A percentile compares a stretch with the other conserved stretches of the same genome.
These are phyloP conservation scores for Striga hermonthica DNA, from an alignment of 305 asterid genomes.

Conservation along the genomic window DNA sequence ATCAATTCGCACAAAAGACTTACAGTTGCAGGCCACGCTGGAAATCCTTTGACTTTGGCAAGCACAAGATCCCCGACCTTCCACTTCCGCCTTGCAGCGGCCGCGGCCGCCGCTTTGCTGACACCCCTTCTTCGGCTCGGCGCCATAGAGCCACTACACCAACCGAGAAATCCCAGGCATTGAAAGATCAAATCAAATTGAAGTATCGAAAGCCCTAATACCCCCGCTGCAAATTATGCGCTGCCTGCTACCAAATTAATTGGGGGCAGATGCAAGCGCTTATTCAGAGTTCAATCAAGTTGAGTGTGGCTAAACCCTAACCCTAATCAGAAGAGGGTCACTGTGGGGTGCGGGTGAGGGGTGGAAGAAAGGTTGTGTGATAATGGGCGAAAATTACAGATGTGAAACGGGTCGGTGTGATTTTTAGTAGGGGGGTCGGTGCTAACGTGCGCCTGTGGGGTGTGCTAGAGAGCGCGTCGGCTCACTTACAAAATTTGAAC, in stretches of 20 bases:
- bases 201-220: conserved; percentile 35
- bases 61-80: conserved; percentile 95
- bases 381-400: conserved; percentile 29
- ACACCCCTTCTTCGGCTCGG: conserved; percentile 76
- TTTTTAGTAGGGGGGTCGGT: conserved; percentile 27
- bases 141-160: conserved; percentile 55
- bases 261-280: not conserved
- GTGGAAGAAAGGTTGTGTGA: conserved; percentile 51
- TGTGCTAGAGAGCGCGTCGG: conserved; percentile 27
- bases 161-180: conserved; percentile 43
- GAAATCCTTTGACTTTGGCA: conserved; percentile 96
- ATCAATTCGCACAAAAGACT: conserved; percentile 14
- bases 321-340: conserved; percentile 34
- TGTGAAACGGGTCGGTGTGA: conserved; percentile 37
- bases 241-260: not conserved
- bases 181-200: conserved; percentile 38
- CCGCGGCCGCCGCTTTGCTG: conserved; percentile 64
- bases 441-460: conserved; percentile 46
- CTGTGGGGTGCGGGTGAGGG: conserved; percentile 30
- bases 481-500: no score
- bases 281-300: conserved; percentile 12
- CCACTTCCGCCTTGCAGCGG: conserved; percentile 75
- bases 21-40: conserved; percentile 99
- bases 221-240: conserved; percentile 29
- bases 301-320: conserved; percentile 43